phyloP scores from a whole-genome alignment of 1,284 basidiomycete species.

The Ustilago shanxiensis region DNA sequence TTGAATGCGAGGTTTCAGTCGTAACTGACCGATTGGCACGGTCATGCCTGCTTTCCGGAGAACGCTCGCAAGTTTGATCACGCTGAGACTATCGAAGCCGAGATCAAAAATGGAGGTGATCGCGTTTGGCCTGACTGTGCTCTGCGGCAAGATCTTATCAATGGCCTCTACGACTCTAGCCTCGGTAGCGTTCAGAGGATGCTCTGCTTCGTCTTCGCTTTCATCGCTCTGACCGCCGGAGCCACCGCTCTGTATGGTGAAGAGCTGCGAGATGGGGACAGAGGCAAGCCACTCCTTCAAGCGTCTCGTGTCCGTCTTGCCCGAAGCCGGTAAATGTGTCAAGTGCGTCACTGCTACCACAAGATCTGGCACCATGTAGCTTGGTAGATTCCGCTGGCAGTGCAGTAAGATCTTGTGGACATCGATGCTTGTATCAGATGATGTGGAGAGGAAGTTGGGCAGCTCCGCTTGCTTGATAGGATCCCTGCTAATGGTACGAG shows the following conservation, averaged over 20 bases:
- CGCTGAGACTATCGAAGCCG: conserved; percentile 26
- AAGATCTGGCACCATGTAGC: conserved; percentile 30
- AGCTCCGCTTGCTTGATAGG: no score
- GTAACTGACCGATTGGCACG: conserved; percentile 10
- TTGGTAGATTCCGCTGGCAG: conserved; percentile 19
- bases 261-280: conserved; percentile 11
- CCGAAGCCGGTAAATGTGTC: conserved; percentile 16
- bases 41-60: conserved; percentile 15
- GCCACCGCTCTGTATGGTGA: background rate
- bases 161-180: no score
- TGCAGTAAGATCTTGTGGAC: conserved; percentile 3
- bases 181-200: no score
- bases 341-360: conserved; percentile 18
- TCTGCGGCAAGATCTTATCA: no score
- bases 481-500: background rate
- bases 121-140: no score
- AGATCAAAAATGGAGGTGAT: conserved; percentile 29
- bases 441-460: no score
- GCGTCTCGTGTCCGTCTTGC: conserved; percentile 16
- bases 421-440: background rate
- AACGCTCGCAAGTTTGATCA: conserved; percentile 13
- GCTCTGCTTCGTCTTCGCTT: no score
- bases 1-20: conserved; percentile 11
- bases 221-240: no score
- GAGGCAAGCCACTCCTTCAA: conserved; percentile 22